Percentiles rank a stretch among this genome's conserved stretches.
Evolutionary conservation across 2,329 filamentous ascomycete species (phyloP).

Genomic region (Neonectria magnoliae): DNA sequence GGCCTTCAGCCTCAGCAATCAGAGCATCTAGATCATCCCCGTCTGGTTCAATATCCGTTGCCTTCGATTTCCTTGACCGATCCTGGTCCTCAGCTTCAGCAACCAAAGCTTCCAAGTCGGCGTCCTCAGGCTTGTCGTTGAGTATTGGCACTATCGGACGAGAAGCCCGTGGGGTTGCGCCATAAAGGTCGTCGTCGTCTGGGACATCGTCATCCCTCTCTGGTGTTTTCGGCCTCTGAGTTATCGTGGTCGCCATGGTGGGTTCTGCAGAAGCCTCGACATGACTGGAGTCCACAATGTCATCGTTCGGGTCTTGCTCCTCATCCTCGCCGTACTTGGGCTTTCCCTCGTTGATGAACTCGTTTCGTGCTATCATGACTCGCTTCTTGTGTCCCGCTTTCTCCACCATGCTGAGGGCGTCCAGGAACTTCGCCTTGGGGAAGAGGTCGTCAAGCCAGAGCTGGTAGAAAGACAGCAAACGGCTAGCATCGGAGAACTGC

Average conservation of each 20-base stretch:
- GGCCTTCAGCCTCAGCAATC: conserved; percentile 59
- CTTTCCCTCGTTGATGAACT: conserved; percentile 85
- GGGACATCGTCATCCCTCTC: conserved; percentile 39
- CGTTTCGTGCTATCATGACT: conserved; percentile 77
- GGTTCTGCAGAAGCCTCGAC: conserved; percentile 34
- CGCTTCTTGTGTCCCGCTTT: conserved; percentile 88
- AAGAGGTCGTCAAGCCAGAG: conserved; percentile 97
- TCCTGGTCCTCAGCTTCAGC: conserved; percentile 55
- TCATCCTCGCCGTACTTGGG: conserved; percentile 56
- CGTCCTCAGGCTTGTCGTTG: conserved; percentile 52
- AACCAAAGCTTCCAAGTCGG: conserved; percentile 65
- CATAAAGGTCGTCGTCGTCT: conserved; percentile 65
- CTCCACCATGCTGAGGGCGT: conserved; percentile 90
- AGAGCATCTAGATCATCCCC: conserved; percentile 63
- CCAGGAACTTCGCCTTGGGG: conserved; percentile 91
- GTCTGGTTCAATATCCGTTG: conserved; percentile 40
- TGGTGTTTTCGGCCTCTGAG: conserved; percentile 43
- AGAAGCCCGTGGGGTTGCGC: conserved; percentile 57
- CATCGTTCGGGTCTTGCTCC: conserved; percentile 32
- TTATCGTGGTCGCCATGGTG: conserved; percentile 52
- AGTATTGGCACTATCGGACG: conserved; percentile 35
- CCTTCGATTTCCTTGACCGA: conserved; percentile 13
- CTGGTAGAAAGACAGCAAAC: conserved; percentile 90
- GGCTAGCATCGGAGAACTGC: conserved; percentile 84
- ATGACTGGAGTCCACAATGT: conserved; percentile 38